These are phyloP conservation scores for Cladosporium sphaerospermum DNA, from an alignment of 2,329 filamentous ascomycete genomes.

Conservation along the genomic window DNA sequence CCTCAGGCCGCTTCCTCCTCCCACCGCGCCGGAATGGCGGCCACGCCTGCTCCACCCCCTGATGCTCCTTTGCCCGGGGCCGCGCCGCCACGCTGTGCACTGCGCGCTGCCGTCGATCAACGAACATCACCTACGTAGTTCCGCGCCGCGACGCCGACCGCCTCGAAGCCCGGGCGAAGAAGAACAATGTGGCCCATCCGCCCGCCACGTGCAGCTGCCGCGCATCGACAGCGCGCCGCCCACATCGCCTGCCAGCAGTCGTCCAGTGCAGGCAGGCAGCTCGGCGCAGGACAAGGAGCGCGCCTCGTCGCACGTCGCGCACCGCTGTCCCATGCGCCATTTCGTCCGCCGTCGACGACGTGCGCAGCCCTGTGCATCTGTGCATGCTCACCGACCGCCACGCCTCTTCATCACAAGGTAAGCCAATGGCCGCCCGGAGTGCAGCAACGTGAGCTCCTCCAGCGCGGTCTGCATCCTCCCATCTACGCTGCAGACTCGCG, in stretches of 20 bases:
- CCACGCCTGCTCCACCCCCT: background rate
- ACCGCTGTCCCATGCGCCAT: background rate
- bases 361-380: conserved; percentile 6
- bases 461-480: conserved; percentile 1
- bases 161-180: too few species aligned
- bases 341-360: background rate
- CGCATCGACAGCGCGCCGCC: too few species aligned
- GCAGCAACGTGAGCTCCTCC: conserved; percentile 1
- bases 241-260: too few species aligned
- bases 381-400: conserved; percentile 10
- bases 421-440: conserved; percentile 1
- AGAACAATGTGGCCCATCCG: too few species aligned
- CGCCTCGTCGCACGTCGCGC: too few species aligned
- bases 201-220: too few species aligned
- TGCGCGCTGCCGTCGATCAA: too few species aligned
- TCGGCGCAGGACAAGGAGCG: too few species aligned
- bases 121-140: too few species aligned
- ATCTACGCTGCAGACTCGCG: conserved; percentile 10
- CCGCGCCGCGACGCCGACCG: too few species aligned
- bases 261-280: too few species aligned
- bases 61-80: background rate
- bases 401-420: background rate
- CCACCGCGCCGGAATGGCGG: background rate
- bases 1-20: background rate
- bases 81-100: too few species aligned